Conservation (phyloP, 306 rosid genomes). For the Glycine latifolia region DNA sequence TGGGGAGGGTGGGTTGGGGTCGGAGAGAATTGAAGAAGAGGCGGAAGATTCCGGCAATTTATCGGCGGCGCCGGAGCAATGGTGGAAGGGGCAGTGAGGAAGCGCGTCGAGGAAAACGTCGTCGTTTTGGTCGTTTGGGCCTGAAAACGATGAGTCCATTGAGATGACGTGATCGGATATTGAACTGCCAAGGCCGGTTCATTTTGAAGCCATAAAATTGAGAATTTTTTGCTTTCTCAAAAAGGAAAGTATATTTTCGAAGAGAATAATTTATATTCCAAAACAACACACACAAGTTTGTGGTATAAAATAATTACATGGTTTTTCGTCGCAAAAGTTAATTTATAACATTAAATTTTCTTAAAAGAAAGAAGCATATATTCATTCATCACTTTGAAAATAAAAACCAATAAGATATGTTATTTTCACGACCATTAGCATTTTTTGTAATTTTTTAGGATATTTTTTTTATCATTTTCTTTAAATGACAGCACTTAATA, state of each 20-base stretch:
- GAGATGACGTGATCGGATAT: not conserved
- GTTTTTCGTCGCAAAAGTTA: not conserved
- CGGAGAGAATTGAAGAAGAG: slow-evolving; percentile 41
- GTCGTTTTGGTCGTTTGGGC: slow-evolving; percentile 52
- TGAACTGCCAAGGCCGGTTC: not conserved
- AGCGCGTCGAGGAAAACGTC: slow-evolving; percentile 63
- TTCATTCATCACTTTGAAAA: not conserved
- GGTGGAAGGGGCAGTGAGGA: slow-evolving; percentile 52
- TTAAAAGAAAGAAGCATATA: not conserved
- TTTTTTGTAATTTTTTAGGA: not conserved
- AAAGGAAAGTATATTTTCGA: slow-evolving; percentile 9
- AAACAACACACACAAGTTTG: not conserved
- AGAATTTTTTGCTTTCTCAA: slow-evolving; percentile 1
- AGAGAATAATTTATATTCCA: not conserved
- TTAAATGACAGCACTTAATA: not conserved
- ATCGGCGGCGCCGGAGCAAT: slow-evolving; percentile 40
- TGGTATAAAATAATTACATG: not conserved
- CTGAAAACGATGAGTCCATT: slow-evolving; percentile 59
- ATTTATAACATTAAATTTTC: not conserved
- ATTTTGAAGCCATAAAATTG: not conserved
- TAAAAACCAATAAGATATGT: not conserved
- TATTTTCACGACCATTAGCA: not conserved
- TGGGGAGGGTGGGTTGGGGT: slow-evolving; percentile 28
- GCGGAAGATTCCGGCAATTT: slow-evolving; percentile 51
- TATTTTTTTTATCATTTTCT: not conserved